phyloP scores from a whole-genome alignment of 2,329 filamentous ascomycete species.

The Colletotrichum magnum region DNA sequence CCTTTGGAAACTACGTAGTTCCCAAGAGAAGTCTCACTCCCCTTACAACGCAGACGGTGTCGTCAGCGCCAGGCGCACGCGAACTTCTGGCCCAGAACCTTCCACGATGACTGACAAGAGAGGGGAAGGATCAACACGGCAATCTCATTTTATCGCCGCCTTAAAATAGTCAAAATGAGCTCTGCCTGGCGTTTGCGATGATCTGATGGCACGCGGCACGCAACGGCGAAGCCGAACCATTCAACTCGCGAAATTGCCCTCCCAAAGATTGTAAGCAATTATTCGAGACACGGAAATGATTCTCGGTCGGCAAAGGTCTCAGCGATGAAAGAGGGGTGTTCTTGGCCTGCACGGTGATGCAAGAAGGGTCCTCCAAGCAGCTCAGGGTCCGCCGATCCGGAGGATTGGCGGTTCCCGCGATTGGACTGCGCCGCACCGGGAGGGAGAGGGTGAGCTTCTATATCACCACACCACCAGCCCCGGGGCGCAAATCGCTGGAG shows the following conservation, averaged over 20 bases:
- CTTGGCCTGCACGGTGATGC: conserved; percentile 31
- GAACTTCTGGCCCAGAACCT: not conserved
- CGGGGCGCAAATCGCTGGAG: not conserved
- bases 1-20: too few species aligned
- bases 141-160: too few species aligned
- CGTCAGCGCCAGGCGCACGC: not conserved
- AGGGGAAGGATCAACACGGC: too few species aligned
- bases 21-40: too few species aligned
- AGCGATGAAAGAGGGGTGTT: not conserved
- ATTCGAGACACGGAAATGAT: not conserved
- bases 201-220: too few species aligned
- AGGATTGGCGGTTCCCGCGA: not conserved
- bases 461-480: conserved; percentile 11
- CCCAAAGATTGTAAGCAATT: too few species aligned
- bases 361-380: conserved; percentile 28
- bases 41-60: too few species aligned
- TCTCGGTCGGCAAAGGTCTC: not conserved
- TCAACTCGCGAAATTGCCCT: too few species aligned
- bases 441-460: not conserved
- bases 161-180: too few species aligned
- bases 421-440: conserved; percentile 34
- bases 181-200: too few species aligned
- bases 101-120: too few species aligned
- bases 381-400: conserved; percentile 26
- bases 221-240: too few species aligned